Evolutionary conservation across 2,329 filamentous ascomycete genomes (phyloP), one percentile per base, ranked within the genome.

Genomic region (Colletotrichum spinosum): DNA sequence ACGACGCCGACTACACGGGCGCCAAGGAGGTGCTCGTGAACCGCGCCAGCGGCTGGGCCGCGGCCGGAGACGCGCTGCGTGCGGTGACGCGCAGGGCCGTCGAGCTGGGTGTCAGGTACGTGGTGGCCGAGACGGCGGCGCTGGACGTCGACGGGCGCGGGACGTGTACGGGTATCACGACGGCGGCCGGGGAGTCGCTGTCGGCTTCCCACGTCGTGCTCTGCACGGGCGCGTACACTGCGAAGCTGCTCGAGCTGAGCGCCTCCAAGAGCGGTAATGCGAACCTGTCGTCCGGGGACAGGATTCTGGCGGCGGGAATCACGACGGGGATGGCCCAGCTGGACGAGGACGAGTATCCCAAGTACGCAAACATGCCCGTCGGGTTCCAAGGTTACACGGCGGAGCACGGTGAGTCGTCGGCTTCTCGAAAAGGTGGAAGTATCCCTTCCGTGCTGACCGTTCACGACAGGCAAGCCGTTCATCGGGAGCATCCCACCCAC

Each of bases 1-100:
- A 84, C 9, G 82, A 87, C 48, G 86, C 88, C 2, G 86, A 90
- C 60, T 90, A 88, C 70, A 79, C 78, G 0, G 86, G 81, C 2
- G 86, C 85, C 53, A 86, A 84, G 69, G 84, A 88, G 69, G 86
- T 90, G 3, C 78, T 88, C 12, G 76, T 90, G 49, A 90, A 90
- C 77, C 84, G 81, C 70, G 84, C 82, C 35, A 88, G 86, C 72
- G 88, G 88, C 1, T 90, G 87, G 86, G 87, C 83, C 7, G 86
- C 86, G n/a, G 88, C 88, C 2, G 86, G 85, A 3, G 86, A 89
- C 68, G 81, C 82, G 37, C 72, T 90, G 65, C 74, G 79, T 55
- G 84, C 83, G 2, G 80, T 89, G 8, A 89, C 86, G 1, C 80
- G 82, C 39, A 78, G 79, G 61, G 80, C 80, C 13, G 69, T 90